Percentiles rank a stretch among this genome's conserved stretches.
These are phyloP conservation scores for Acanthamoeba royreba DNA, from an alignment of 208 protist genomes.

Conservation along the genomic window DNA sequence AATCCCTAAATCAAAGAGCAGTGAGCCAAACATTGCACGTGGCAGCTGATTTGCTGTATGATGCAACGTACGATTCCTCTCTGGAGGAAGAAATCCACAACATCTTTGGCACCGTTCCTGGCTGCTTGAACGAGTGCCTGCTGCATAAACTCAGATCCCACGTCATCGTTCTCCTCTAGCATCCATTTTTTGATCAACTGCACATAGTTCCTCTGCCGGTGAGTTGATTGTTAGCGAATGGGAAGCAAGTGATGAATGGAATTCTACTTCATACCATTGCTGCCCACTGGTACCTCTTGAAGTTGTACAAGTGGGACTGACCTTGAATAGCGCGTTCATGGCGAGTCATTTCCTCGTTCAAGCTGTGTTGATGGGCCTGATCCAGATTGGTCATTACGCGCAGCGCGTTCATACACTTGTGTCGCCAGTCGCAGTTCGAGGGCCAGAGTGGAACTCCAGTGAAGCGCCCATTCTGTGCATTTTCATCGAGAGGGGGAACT, in stretches of 20 bases:
- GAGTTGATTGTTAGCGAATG: background rate
- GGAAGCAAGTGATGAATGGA: background rate
- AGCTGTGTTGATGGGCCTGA: background rate
- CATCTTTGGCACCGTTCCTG: background rate
- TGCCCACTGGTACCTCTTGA: background rate
- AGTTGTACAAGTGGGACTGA: background rate
- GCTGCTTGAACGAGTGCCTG: background rate
- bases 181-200: background rate
- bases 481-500: background rate
- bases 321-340: background rate
- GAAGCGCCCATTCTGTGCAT: too few relatives aligned
- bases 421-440: background rate
- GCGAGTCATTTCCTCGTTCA: background rate
- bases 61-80: background rate
- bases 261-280: background rate
- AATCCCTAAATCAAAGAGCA: background rate
- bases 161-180: background rate
- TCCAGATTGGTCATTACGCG: background rate
- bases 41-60: background rate
- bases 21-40: background rate
- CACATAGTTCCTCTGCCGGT: background rate
- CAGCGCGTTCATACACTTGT: background rate
- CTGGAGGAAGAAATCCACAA: background rate
- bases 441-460: too few relatives aligned
- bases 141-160: background rate